Evolutionary conservation across 2,329 filamentous ascomycete genomes (phyloP).

Genomic region (Pseudocercospora pini-densiflorae): DNA sequence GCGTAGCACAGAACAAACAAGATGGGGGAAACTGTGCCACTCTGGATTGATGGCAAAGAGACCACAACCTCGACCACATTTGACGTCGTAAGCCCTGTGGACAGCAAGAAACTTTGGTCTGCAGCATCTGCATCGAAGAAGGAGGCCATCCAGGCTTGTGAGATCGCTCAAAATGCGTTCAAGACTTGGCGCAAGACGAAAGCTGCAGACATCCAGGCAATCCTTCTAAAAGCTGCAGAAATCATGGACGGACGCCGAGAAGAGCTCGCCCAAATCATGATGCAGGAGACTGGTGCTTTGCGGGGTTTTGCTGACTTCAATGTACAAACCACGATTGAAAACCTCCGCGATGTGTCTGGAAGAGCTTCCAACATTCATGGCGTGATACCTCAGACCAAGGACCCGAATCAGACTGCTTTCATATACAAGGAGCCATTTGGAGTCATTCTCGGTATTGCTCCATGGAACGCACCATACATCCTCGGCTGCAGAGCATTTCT

Average conservation of each 20-base stretch:
- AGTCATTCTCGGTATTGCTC: conserved; percentile 77
- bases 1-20: background rate
- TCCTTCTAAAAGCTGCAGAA: conserved; percentile 71
- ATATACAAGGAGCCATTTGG: conserved; percentile 77
- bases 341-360: conserved; percentile 59
- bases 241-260: conserved; percentile 63
- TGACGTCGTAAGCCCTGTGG: conserved; percentile 61
- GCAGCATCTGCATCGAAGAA: conserved; percentile 61
- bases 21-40: conserved; percentile 39
- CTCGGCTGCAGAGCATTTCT: conserved; percentile 55
- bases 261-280: conserved; percentile 66
- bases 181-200: conserved; percentile 69
- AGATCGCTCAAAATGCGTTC: conserved; percentile 70
- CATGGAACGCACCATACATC: conserved; percentile 71
- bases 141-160: conserved; percentile 60
- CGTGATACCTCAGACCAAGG: conserved; percentile 51
- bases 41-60: conserved; percentile 57
- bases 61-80: conserved; percentile 55
- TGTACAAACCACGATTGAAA: conserved; percentile 45
- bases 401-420: conserved; percentile 63
- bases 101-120: conserved; percentile 58
- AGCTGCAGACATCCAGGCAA: conserved; percentile 65
- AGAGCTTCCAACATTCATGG: conserved; percentile 55
- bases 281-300: conserved; percentile 60
- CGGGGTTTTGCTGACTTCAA: conserved; percentile 48